These are phyloP conservation scores for Pseudomicrostroma phylloplanum DNA, from an alignment of 1,284 basidiomycete species.

Conservation along the genomic window DNA sequence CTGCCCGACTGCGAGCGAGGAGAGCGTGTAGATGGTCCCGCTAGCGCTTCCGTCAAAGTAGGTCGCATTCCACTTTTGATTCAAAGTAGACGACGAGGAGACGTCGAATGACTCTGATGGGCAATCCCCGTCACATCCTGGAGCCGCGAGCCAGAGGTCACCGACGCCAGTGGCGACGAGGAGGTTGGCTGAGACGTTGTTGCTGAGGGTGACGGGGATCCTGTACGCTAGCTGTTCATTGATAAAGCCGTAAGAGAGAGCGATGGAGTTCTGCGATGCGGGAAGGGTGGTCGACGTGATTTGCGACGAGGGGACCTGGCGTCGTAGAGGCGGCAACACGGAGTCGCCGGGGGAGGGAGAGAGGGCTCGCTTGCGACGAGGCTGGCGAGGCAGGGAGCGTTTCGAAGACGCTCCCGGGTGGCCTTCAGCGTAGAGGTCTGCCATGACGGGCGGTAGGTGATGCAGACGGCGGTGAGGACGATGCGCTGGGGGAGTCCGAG, in stretches of 20 bases:
- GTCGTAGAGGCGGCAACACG: not conserved
- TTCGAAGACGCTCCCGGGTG: too few species aligned
- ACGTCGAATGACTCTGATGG: not conserved
- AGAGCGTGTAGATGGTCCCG: constrained; percentile 25
- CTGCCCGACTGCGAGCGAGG: constrained; percentile 28
- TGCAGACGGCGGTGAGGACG: too few species aligned
- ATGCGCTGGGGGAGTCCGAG: too few species aligned
- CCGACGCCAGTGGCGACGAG: not conserved
- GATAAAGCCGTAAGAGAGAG: not conserved
- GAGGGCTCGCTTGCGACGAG: too few species aligned
- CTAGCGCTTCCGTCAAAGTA: constrained; percentile 33
- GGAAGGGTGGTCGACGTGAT: not conserved
- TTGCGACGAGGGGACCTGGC: not conserved
- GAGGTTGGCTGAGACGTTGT: not conserved
- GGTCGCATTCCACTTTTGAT: constrained; percentile 16
- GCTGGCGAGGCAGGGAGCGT: too few species aligned
- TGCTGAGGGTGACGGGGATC: not conserved
- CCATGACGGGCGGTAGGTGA: too few species aligned
- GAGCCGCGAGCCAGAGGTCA: constrained; percentile 1
- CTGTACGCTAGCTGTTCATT: not conserved
- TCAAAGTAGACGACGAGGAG: not conserved
- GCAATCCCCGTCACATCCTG: not conserved
- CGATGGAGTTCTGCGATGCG: not conserved
- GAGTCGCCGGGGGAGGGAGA: too few species aligned
- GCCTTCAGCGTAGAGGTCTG: too few species aligned